Evolutionary conservation across 129 eudicot genomes (phyloP).

Genomic region (Flaveria bidentis): DNA sequence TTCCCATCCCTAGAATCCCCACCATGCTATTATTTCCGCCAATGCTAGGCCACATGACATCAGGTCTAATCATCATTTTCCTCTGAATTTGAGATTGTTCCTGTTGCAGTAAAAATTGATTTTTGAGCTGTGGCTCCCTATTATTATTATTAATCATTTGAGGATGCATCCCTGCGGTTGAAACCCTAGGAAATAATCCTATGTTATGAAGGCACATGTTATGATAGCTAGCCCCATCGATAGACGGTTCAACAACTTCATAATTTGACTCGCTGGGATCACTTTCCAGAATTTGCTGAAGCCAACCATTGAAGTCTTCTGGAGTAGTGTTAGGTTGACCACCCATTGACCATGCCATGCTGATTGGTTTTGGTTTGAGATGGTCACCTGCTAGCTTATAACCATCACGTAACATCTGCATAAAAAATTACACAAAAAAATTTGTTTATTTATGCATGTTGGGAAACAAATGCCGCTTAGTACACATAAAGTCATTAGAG

Average conservation of each 20-base stretch:
- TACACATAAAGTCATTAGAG: conserved; percentile 5
- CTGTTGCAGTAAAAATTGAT: conserved; percentile 50
- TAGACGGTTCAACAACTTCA: conserved; percentile 41
- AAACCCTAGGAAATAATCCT: conserved; percentile 33
- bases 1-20: conserved; percentile 58
- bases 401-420: conserved; percentile 74
- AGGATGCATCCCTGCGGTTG: background rate
- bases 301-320: conserved; percentile 29
- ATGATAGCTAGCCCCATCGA: conserved; percentile 22
- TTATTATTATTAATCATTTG: conserved; percentile 26
- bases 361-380: conserved; percentile 55
- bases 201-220: conserved; percentile 50
- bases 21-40: conserved; percentile 49
- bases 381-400: conserved; percentile 49
- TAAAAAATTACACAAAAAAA: conserved; percentile 22
- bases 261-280: conserved; percentile 33
- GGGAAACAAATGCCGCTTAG: conserved; percentile 20
- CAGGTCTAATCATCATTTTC: conserved; percentile 54
- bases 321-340: conserved; percentile 43
- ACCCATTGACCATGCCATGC: conserved; percentile 34
- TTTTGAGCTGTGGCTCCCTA: conserved; percentile 42
- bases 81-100: conserved; percentile 45
- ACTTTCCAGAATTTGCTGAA: conserved; percentile 44
- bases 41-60: conserved; percentile 47
- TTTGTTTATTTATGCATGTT: background rate